Conservation (phyloP, 106 monocot species). For the Ottelia alismoides region DNA sequence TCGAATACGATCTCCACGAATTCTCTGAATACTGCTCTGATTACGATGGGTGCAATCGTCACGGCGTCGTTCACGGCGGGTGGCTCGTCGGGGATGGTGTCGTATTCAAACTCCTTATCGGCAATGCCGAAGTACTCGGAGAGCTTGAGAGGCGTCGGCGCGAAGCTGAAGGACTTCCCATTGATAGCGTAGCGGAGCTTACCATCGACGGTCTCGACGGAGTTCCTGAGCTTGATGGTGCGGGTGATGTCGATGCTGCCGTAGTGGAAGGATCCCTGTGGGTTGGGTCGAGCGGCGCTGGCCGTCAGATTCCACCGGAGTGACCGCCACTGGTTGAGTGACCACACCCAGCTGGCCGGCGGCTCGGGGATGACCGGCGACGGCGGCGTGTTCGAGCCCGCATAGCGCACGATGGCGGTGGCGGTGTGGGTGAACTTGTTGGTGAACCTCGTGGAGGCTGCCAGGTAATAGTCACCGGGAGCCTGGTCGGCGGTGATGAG, state of each 20-base stretch:
- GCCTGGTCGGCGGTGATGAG: conserved; percentile 33
- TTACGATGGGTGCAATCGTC: conserved; percentile 16
- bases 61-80: background rate
- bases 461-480: conserved; percentile 39
- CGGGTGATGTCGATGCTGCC: conserved; percentile 35
- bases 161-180: conserved; percentile 20
- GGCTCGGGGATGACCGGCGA: conserved; percentile 17
- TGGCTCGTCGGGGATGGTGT: conserved; percentile 21
- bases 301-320: conserved; percentile 42
- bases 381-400: conserved; percentile 18
- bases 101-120: conserved; percentile 17
- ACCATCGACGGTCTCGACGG: conserved; percentile 10
- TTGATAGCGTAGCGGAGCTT: conserved; percentile 39
- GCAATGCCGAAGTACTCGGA: conserved; percentile 30
- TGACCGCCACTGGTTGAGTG: conserved; percentile 26
- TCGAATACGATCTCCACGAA: conserved; percentile 51
- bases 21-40: conserved; percentile 28
- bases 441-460: conserved; percentile 32
- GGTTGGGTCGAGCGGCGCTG: conserved; percentile 38
- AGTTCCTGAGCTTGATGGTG: conserved; percentile 27
- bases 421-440: conserved; percentile 10
- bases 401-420: conserved; percentile 22
- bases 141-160: conserved; percentile 29
- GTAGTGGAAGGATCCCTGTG: conserved; percentile 48
- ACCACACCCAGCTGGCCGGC: conserved; percentile 28